A percentile compares a stretch with the other conserved stretches of the same genome.
Conservation (phyloP, 495 filamentous ascomycete species). For the Neurospora tetraspora region DNA sequence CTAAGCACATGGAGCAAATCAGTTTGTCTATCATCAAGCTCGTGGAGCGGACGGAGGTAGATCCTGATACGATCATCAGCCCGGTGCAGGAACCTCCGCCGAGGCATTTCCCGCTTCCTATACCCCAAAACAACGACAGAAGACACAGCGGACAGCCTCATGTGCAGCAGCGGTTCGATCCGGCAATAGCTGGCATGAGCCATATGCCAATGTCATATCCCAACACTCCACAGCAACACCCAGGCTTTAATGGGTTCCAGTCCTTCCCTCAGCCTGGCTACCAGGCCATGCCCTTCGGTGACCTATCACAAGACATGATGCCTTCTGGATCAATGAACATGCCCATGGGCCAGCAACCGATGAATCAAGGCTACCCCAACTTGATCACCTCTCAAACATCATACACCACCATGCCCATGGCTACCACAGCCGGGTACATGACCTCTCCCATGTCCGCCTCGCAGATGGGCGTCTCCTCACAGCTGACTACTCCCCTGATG, state of each 20-base stretch:
- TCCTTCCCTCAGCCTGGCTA: not conserved
- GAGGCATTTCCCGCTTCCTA: constrained; percentile 24
- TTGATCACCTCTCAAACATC: not conserved
- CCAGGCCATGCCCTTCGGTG: not conserved
- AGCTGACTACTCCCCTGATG: constrained; percentile 9
- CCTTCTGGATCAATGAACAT: constrained; percentile 7
- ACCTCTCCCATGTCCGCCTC: not conserved
- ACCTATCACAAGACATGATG: constrained; percentile 10
- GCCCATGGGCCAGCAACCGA: not conserved
- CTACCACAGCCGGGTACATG: constrained; percentile 1
- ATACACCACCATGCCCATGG: constrained; percentile 1
- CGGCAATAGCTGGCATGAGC: constrained; percentile 1
- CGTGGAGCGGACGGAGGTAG: constrained; percentile 48
- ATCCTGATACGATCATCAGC: constrained; percentile 52
- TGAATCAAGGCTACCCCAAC: not conserved
- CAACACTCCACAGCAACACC: not conserved
- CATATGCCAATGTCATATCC: constrained; percentile 11
- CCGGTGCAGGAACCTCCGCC: constrained; percentile 47
- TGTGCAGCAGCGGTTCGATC: constrained; percentile 1
- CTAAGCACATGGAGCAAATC: constrained; percentile 95
- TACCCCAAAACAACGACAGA: constrained; percentile 18
- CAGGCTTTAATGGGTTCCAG: constrained; percentile 1
- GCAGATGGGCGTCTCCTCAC: constrained; percentile 2
- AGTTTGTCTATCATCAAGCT: constrained; percentile 76
- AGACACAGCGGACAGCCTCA: constrained; percentile 13